Conservation (phyloP, 257 asterid species). For the Ajuga chamaepitys region DNA sequence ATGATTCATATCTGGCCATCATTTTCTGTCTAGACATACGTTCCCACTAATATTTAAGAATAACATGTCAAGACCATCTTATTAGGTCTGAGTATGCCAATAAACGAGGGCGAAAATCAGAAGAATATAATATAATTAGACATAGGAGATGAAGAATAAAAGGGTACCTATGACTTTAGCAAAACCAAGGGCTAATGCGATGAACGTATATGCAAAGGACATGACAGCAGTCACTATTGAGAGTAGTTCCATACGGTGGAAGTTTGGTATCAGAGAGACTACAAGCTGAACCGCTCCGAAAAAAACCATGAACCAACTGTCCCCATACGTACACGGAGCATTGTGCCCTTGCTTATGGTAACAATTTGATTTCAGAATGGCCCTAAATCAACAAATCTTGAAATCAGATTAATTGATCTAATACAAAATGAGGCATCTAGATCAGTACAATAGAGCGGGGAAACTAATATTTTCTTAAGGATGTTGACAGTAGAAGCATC, state of each 20-base stretch:
- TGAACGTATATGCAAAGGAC: conserved; percentile 49
- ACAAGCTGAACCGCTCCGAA: conserved; percentile 43
- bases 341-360: conserved; percentile 45
- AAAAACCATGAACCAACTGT: conserved; percentile 29
- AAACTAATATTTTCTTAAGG: no score
- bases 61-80: not conserved
- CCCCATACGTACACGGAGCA: conserved; percentile 42
- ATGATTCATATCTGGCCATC: no score
- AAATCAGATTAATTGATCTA: not conserved
- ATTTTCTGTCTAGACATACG: no score
- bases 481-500: not conserved
- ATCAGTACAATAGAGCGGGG: no score
- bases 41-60: no score
- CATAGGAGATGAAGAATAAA: not conserved
- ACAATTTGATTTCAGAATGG: conserved; percentile 51
- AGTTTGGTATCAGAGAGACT: conserved; percentile 50
- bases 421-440: no score
- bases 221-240: conserved; percentile 42
- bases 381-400: conserved; percentile 23
- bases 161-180: conserved; percentile 36
- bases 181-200: conserved; percentile 37
- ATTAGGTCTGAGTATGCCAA: no score
- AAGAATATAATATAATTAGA: not conserved
- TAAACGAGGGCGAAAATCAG: not conserved
- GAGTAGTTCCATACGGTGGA: conserved; percentile 42